Base-by-base conservation (phyloP, 805 yeast genomes). In the Candida sithepensis region DNA sequence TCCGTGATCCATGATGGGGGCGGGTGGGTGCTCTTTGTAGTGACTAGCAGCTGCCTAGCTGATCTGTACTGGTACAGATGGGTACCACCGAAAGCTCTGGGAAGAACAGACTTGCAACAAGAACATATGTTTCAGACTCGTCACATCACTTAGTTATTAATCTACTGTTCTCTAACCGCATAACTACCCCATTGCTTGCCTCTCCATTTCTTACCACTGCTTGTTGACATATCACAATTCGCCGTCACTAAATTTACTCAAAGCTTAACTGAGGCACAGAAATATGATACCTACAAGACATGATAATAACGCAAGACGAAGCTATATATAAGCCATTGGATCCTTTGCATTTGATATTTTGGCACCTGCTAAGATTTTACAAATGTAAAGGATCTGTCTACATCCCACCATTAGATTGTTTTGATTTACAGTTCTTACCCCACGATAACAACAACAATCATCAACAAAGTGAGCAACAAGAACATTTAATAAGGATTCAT, bases 231-330 rank as follows among this genome's bases (percentile, higher is more conserved):
- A 30, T 41, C 38, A 30, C 43, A 41, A 20, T n/a, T 20, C 21
- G 16, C 13, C 19, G 20, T 30, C 23, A 5, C 30, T 7, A 30
- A 12, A 30, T 5, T 14, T 5, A 30, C 34, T 30, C 34, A 12
- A n/a, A 19, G 10, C 21, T 20, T 20, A 24, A 8, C 30, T 21
- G 21, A 30, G 30, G 12, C 30, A 41, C 20, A 30, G 6, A 3
- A 28, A 19, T 21, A 41, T 41, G 43, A 13, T n/a, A 28, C 19
- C 26, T 19, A 16, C 10, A 16, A 24, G 39, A 24, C 34, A 54
- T 47, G 56, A 47, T 33, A 26, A 47, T 66, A 67, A 68, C 51
- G 50, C 37, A 58, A 52, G 24, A 55, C 42, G 51, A 53, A 41
- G 45, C 33, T 38, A 43, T 49, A 43, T 39, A 50, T 53, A 48